Percentiles rank a stretch among this genome's conserved stretches.
These are phyloP conservation scores for Saccharomycopsis schoenii DNA, from an alignment of 805 yeast genomes.

Conservation along the genomic window DNA sequence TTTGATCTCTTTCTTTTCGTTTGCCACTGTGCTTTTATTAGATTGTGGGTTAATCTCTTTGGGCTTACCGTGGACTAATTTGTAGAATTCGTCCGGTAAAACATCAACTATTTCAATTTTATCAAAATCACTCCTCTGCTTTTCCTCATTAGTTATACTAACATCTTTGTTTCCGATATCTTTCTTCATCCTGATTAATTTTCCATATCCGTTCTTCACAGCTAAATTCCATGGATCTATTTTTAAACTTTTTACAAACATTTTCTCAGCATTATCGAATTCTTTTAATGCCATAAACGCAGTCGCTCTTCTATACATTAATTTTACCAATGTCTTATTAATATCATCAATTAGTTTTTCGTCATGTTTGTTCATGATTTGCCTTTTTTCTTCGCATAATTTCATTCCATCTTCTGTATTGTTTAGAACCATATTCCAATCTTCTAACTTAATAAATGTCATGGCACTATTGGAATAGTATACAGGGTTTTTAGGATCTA, in stretches of 20 bases:
- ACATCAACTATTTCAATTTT: conserved; percentile 28
- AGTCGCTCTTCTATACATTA: conserved; percentile 41
- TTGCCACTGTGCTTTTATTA: background rate
- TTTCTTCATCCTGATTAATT: conserved; percentile 14
- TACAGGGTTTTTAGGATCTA: conserved; percentile 42
- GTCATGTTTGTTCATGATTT: background rate
- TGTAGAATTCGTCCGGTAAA: conserved; percentile 32
- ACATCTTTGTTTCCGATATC: background rate
- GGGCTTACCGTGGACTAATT: conserved; percentile 6
- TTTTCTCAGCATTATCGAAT: conserved; percentile 19
- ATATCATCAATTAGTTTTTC: conserved; percentile 20
- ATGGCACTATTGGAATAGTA: conserved; percentile 62
- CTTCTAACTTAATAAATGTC: conserved; percentile 43
- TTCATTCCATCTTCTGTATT: conserved; percentile 43
- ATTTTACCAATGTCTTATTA: conserved; percentile 32
- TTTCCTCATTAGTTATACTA: background rate
- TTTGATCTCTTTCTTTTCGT: background rate
- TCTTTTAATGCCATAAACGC: conserved; percentile 26
- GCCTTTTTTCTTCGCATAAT: conserved; percentile 6
- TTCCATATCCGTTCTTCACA: conserved; percentile 30
- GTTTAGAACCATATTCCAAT: conserved; percentile 38
- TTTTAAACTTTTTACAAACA: conserved; percentile 25
- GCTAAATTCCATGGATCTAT: conserved; percentile 34
- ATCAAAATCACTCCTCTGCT: background rate
- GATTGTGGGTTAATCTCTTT: background rate